Base-by-base conservation (phyloP, 2,329 filamentous ascomycete species). In the Colletotrichum sp. region DNA sequence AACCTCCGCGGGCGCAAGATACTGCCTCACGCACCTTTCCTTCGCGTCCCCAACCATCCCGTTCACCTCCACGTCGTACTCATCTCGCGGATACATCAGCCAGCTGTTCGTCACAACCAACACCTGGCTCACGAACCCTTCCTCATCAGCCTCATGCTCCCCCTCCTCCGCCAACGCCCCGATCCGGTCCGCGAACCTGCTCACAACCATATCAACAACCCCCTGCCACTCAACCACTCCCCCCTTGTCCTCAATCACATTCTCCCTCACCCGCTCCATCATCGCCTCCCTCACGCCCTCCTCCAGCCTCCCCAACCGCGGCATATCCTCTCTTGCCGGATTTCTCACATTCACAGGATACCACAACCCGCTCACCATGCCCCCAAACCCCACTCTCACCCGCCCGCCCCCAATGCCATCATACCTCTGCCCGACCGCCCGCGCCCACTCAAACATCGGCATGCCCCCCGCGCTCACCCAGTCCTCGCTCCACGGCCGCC, bases 181-280 rank as follows among this genome's bases (percentile, higher is more conserved):
- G 13, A 96, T 83, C 28, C 91, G 86, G 36, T 89, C 85, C 6
- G 89, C 88, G 79, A 94, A 95, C 2, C 94, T 89, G 6, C 86
- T 82, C 6, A 95, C 87, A 6, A 96, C 85, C 87, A 94, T 88
- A 79, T 96, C 94, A 0, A 89, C 88, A 2, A 94, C 85, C 0
- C 85, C 88, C 80, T 95, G 94, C 94, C 94, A 96, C 79, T 95
- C 85, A 30, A 90, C 57, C 52, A 80, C 77, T 28, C 77, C 79
- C 65, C 77, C 80, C 32, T 79, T 30, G 15, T 83, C 82, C 0
- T 28, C 4, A 78, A 83, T 78, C 2, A 89, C 83, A 62, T 91
- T 82, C 0, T 81, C 72, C 4, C 83, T 83, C 2, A 94, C 81
- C 24, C 91, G 88, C 0, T 80, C 76, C 59, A 86, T 84, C 66